Evolutionary conservation across 495 filamentous ascomycete species (phyloP).

Genomic region (Neohortaea acidophila): DNA sequence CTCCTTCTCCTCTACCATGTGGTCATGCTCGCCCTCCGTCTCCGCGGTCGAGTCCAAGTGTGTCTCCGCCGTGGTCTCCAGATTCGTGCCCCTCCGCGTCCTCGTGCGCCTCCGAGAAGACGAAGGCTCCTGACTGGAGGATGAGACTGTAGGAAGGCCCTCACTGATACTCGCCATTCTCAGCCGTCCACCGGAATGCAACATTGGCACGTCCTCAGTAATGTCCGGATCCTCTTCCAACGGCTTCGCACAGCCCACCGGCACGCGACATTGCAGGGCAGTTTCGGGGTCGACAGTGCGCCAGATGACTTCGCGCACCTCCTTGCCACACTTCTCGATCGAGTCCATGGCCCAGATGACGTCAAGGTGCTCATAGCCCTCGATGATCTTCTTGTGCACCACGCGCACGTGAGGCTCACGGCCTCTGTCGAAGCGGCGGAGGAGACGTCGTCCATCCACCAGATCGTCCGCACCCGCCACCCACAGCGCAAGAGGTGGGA

Average conservation of each 20-base stretch:
- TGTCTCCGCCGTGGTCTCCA: background rate
- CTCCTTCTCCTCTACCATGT: constrained; percentile 4
- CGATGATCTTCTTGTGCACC: constrained; percentile 68
- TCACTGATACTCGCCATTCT: constrained; percentile 16
- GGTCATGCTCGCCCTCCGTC: constrained; percentile 11
- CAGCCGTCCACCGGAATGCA: constrained; percentile 12
- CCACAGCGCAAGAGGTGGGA: constrained; percentile 83
- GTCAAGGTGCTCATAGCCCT: constrained; percentile 90
- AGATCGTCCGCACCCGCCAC: constrained; percentile 65
- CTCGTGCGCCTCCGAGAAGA: too few relatives aligned
- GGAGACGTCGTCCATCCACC: constrained; percentile 64
- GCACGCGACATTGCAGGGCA: constrained; percentile 43
- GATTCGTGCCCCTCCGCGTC: background rate
- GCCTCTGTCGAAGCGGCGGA: constrained; percentile 59
- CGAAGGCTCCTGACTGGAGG: too few relatives aligned
- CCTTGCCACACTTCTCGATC: constrained; percentile 66
- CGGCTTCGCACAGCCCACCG: constrained; percentile 44
- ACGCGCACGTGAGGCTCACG: constrained; percentile 69
- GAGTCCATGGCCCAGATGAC: constrained; percentile 92
- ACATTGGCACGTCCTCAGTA: constrained; percentile 13
- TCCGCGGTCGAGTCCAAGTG: constrained; percentile 1
- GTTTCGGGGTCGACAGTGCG: constrained; percentile 42
- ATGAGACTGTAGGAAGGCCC: background rate
- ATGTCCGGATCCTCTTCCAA: constrained; percentile 10
- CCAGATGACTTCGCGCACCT: constrained; percentile 76